These are phyloP conservation scores for Saccharomycopsis amapae DNA, from an alignment of 805 yeast species.

Conservation along the genomic window DNA sequence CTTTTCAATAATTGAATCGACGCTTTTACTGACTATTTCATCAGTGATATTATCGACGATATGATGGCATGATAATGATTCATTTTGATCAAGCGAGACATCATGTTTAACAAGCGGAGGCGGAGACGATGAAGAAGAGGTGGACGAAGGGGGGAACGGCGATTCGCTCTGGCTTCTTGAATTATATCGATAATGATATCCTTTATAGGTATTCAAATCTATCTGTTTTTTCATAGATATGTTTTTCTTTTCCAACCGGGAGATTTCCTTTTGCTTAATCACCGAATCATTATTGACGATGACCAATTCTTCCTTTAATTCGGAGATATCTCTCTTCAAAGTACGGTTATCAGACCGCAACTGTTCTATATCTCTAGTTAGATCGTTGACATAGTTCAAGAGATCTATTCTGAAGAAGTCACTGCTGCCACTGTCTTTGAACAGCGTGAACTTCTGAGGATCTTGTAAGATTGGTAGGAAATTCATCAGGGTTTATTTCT, in stretches of 20 bases:
- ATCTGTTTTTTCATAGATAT: constrained; percentile 12
- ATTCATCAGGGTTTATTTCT: too few relatives aligned
- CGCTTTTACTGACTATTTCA: constrained; percentile 4
- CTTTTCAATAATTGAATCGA: constrained; percentile 13
- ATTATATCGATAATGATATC: constrained; percentile 13
- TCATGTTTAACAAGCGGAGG: too few relatives aligned
- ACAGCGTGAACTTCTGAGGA: constrained; percentile 14
- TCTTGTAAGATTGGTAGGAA: constrained; percentile 17
- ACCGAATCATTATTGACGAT: constrained; percentile 17
- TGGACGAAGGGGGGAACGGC: background rate
- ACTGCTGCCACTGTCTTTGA: constrained; percentile 8
- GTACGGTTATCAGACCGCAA: constrained; percentile 8
- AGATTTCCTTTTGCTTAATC: constrained; percentile 18
- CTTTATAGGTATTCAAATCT: constrained; percentile 11
- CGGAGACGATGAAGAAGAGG: background rate
- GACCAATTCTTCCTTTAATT: constrained; percentile 19
- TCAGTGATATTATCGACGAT: constrained; percentile 4
- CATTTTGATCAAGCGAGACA: too few relatives aligned
- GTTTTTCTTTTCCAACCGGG: constrained; percentile 13
- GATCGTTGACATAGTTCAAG: constrained; percentile 16
- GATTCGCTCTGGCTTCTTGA: constrained; percentile 3
- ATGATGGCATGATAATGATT: too few relatives aligned
- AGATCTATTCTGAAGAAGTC: constrained; percentile 20
- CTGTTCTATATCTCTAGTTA: constrained; percentile 13
- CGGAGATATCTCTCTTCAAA: constrained; percentile 11